Percentiles rank a stretch among this genome's conserved stretches.
Evolutionary conservation across 2,329 filamentous ascomycete genomes (phyloP).

Genomic region (Colletotrichum lupini): DNA sequence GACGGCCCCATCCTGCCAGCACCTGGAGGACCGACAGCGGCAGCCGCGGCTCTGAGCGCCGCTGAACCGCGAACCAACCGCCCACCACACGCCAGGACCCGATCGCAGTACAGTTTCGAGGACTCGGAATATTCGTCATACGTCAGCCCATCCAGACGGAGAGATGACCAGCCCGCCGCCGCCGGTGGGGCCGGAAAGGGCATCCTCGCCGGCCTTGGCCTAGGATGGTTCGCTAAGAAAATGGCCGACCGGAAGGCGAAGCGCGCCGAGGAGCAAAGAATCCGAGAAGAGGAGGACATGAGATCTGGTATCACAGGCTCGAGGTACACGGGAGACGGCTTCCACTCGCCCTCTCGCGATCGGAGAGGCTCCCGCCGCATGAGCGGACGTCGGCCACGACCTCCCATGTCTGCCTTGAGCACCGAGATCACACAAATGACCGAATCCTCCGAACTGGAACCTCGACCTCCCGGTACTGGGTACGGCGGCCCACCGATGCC

Average conservation of each 20-base stretch:
- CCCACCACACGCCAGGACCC: constrained; percentile 56
- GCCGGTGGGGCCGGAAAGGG: constrained; percentile 66
- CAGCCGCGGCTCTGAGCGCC: constrained; percentile 59
- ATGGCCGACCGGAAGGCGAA: constrained; percentile 66
- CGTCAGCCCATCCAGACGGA: constrained; percentile 70
- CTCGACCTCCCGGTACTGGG: constrained; percentile 47
- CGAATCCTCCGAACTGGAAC: constrained; percentile 53
- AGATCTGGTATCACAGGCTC: constrained; percentile 72
- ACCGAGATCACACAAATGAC: constrained; percentile 38
- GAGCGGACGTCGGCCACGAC: constrained; percentile 39
- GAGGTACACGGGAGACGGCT: constrained; percentile 76
- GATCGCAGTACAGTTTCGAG: constrained; percentile 57
- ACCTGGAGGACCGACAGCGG: constrained; percentile 54
- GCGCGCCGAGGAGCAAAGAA: constrained; percentile 59
- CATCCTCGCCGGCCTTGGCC: constrained; percentile 69
- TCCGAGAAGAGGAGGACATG: constrained; percentile 61
- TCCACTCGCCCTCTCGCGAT: constrained; percentile 54
- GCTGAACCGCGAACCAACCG: constrained; percentile 57
- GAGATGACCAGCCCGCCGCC: constrained; percentile 54
- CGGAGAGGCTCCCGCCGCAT: constrained; percentile 43
- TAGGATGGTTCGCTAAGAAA: constrained; percentile 76
- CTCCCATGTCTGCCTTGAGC: constrained; percentile 36
- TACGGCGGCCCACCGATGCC: constrained; percentile 51
- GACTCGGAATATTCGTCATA: constrained; percentile 71
- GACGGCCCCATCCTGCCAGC: constrained; percentile 59